phyloP scores from a whole-genome alignment of 352 stramenopile genomes.

The Phytopythium oedochilum region DNA sequence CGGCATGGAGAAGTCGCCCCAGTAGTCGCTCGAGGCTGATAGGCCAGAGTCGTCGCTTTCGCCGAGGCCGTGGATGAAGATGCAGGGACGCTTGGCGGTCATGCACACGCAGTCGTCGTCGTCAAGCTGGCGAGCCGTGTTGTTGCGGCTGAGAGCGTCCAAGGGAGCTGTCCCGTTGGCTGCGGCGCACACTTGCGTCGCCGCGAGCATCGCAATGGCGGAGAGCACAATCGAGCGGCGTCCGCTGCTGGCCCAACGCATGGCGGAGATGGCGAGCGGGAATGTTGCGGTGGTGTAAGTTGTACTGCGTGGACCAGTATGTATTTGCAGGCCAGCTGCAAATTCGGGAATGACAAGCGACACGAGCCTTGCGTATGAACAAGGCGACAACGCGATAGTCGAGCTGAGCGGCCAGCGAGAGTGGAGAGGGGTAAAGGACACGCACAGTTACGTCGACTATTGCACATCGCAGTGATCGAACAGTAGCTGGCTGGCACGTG shows the following conservation, averaged over 20 bases:
- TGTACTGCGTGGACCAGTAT: not conserved
- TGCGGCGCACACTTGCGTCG: not conserved
- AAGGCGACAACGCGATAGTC: no score
- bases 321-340: not conserved
- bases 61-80: conserved; percentile 46
- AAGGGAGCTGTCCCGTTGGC: not conserved
- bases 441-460: no score
- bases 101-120: conserved; percentile 19
- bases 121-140: not conserved
- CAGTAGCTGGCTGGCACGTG: no score
- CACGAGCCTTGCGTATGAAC: not conserved
- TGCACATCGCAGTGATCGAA: no score
- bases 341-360: not conserved
- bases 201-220: not conserved
- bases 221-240: not conserved
- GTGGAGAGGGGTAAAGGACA: not conserved
- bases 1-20: conserved; percentile 33
- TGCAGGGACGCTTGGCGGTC: conserved; percentile 26
- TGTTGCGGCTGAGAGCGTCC: not conserved
- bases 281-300: not conserved
- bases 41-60: conserved; percentile 18
- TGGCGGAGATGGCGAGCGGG: not conserved
- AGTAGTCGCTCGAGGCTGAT: conserved; percentile 21
- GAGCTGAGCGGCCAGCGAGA: no score
- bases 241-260: not conserved